A percentile compares a stretch with the other conserved stretches of the same genome.
Conservation (phyloP, 352 stramenopile genomes). For the Pythium diclinum region DNA sequence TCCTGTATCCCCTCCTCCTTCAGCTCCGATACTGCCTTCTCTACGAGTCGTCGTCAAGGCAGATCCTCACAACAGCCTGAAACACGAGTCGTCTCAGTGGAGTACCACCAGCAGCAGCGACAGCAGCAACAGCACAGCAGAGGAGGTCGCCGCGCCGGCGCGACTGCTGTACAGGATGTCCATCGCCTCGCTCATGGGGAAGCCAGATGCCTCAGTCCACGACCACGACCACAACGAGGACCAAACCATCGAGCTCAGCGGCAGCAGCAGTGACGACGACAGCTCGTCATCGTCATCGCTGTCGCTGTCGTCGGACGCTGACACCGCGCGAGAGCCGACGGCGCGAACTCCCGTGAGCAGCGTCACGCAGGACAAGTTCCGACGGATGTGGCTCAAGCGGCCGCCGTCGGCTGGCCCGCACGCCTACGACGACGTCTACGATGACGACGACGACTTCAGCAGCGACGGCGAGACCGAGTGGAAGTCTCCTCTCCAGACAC, state of each 20-base stretch:
- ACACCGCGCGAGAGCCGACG: constrained; percentile 8
- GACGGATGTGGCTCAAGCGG: constrained; percentile 6
- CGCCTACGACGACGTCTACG: constrained; percentile 7
- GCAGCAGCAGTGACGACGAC: constrained; percentile 8
- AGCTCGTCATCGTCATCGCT: background rate
- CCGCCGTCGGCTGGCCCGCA: background rate
- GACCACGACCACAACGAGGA: background rate
- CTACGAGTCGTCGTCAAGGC: constrained; percentile 1
- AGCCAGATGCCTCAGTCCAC: background rate
- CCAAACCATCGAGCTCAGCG: background rate
- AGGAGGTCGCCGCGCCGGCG: constrained; percentile 8
- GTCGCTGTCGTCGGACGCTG: constrained; percentile 1
- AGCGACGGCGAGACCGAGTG: constrained; percentile 19
- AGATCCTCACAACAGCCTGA: background rate
- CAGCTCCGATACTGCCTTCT: background rate
- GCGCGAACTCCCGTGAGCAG: constrained; percentile 5
- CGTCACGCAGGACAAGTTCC: constrained; percentile 11
- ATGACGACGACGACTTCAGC: constrained; percentile 25
- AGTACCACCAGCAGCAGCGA: background rate
- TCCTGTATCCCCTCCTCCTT: background rate
- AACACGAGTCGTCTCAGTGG: background rate
- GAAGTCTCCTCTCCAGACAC: constrained; percentile 18
- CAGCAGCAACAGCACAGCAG: background rate
- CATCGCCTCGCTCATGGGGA: constrained; percentile 31
- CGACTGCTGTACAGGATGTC: constrained; percentile 14